Evolutionary conservation across 1,139 yeast genomes (phyloP).

Genomic region (Kluyveromyces marxianus): DNA sequence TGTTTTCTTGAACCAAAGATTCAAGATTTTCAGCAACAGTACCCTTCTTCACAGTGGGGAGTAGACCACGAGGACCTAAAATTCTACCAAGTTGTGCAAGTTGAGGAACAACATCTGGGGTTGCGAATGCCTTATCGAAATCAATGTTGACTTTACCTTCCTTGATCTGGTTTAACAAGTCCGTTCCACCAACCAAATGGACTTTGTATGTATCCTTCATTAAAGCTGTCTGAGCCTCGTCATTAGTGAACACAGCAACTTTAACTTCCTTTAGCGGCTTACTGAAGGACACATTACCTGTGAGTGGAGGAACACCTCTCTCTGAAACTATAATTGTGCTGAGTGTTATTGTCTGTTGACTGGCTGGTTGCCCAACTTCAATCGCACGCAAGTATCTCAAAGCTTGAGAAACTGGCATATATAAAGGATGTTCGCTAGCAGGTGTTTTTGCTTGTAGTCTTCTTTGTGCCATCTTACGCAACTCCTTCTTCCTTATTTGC

Average conservation of each 20-base stretch:
- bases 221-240: conserved; percentile 43
- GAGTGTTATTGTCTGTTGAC: conserved; percentile 60
- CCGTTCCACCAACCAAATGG: conserved; percentile 60
- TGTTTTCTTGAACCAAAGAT: conserved; percentile 44
- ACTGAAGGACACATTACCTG: conserved; percentile 73
- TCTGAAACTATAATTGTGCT: conserved; percentile 66
- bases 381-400: conserved; percentile 76
- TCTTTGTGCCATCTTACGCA: conserved; percentile 23
- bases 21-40: conserved; percentile 70
- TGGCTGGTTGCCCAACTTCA: conserved; percentile 75
- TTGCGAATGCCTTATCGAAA: conserved; percentile 76
- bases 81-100: conserved; percentile 63
- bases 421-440: conserved; percentile 49
- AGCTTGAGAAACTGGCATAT: conserved; percentile 68
- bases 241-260: conserved; percentile 61
- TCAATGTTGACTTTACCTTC: conserved; percentile 47
- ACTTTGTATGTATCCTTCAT: conserved; percentile 54
- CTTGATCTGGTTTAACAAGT: conserved; percentile 55
- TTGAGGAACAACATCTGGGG: conserved; percentile 65
- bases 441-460: conserved; percentile 30
- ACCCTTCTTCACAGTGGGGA: conserved; percentile 83
- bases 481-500: conserved; percentile 25
- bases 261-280: conserved; percentile 58
- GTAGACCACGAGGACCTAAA: conserved; percentile 82
- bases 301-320: conserved; percentile 68